These are phyloP conservation scores for Aspergillus proliferans DNA, from an alignment of 2,329 filamentous ascomycete species.

Conservation along the genomic window DNA sequence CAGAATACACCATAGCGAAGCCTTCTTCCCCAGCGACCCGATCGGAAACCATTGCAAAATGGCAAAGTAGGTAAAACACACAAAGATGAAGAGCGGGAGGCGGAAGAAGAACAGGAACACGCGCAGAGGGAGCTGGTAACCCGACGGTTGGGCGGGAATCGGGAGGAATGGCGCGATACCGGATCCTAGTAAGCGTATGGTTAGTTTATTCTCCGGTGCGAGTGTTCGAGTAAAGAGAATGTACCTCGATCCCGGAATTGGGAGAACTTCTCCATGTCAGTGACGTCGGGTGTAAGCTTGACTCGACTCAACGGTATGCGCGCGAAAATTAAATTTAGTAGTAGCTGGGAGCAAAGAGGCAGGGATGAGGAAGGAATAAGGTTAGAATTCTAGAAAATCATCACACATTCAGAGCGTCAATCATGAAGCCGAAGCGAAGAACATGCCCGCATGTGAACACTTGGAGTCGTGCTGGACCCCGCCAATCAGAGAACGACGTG, in stretches of 20 bases:
- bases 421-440: too few species aligned
- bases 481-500: not conserved
- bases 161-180: constrained; percentile 96
- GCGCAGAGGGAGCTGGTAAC: constrained; percentile 59
- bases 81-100: constrained; percentile 67
- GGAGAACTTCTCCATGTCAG: constrained; percentile 83
- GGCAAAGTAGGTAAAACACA: constrained; percentile 66
- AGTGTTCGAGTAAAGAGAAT: not conserved
- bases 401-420: too few species aligned
- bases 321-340: too few species aligned
- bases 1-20: constrained; percentile 79
- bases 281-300: not conserved
- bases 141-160: constrained; percentile 59
- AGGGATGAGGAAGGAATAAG: too few species aligned
- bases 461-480: not conserved
- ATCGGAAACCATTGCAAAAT: constrained; percentile 77
- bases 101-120: constrained; percentile 72
- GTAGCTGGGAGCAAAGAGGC: too few species aligned
- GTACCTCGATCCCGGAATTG: constrained; percentile 85
- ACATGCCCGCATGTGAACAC: not conserved
- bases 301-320: too few species aligned
- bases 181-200: constrained; percentile 56
- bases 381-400: too few species aligned
- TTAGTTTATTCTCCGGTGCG: too few species aligned
- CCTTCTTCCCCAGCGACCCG: constrained; percentile 65